Evolutionary conservation across 768 basidiomycete species (phyloP), one percentile per base, ranked within the genome.

Genomic region (Boletus rubropictus): DNA sequence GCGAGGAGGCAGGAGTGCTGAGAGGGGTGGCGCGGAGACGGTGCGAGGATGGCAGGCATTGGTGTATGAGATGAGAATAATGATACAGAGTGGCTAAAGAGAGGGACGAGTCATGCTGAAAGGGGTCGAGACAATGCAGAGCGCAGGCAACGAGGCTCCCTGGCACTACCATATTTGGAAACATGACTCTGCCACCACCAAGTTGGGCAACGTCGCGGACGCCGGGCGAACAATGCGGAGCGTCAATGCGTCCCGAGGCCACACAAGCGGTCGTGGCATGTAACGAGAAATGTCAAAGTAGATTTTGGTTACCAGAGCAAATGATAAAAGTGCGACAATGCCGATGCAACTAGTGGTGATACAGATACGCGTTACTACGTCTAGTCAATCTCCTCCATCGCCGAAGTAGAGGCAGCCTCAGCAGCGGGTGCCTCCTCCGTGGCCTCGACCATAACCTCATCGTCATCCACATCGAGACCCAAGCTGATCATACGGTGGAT

Each of bases 331-430:
- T 40, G 48, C 47, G 44, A 61, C 42, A 43, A 54, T 57, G 57
- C 64, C 44, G 47, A 62, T 64, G 55, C 49, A 42, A 56, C 33
- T 54, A 56, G 52, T 55, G 34, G 52, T 55, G 46, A 55, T 63
- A 65, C 68, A 62, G 47, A 57, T 57, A 62, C 51, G 40, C 10
- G 48, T 27, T 39, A 42, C 40, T n/a, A 3, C 38, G 14, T 71
- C 65, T 83, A 90, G 63, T 90, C 88, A 53, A 98, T 95, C 76
- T 97, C 94, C 79, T 98, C 95, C 93, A 98, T 96, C 43, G 86
- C 85, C 12, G 89, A 89, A 21, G 84, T 78, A 36, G 85, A 75
- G 25, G 82, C 78, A 15, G 69, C 74, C 61, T 84, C 86, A 49
- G 77, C 69, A 24, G 77, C 76, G 2, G 82, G 73, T 1, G 71